Percentiles rank a stretch among this genome's conserved stretches.
Evolutionary conservation across 108 stramenopile genomes (phyloP).

Genomic region (Heterococcus sp.): DNA sequence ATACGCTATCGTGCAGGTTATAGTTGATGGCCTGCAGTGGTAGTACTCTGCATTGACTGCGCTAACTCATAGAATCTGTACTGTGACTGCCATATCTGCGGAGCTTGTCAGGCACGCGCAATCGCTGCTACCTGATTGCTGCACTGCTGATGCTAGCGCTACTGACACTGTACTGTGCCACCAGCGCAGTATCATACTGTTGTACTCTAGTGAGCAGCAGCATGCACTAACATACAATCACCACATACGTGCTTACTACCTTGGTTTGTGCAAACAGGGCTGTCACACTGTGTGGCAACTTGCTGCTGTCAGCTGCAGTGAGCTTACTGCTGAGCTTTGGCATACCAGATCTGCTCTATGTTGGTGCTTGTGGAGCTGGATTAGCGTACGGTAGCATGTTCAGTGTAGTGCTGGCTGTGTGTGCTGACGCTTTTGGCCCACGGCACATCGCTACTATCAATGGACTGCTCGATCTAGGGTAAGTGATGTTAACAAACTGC

Average conservation of each 20-base stretch:
- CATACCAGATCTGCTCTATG: conserved; percentile 16
- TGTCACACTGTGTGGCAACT: background rate
- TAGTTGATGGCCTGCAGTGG: too few relatives aligned
- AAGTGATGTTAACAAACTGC: too few relatives aligned
- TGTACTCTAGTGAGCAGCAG: too few relatives aligned
- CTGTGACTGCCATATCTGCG: too few relatives aligned
- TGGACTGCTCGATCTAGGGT: conserved; percentile 36
- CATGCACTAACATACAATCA: conserved; percentile 20
- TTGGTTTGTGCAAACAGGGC: conserved; percentile 9
- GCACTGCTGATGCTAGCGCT: too few relatives aligned
- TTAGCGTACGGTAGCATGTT: conserved; percentile 37
- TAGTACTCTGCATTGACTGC: too few relatives aligned
- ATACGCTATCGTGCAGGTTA: too few relatives aligned
- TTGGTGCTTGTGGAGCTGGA: conserved; percentile 11
- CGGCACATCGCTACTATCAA: conserved; percentile 29
- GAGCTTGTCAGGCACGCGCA: too few relatives aligned
- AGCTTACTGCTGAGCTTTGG: background rate
- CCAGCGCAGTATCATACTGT: too few relatives aligned
- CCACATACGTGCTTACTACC: conserved; percentile 11
- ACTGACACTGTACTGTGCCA: too few relatives aligned
- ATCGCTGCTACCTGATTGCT: too few relatives aligned
- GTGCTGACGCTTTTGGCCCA: conserved; percentile 27
- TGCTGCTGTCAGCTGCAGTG: background rate
- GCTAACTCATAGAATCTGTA: too few relatives aligned
- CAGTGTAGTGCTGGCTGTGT: conserved; percentile 21